Base-by-base conservation (phyloP, 257 asterid genomes). In the Petrea volubilis region DNA sequence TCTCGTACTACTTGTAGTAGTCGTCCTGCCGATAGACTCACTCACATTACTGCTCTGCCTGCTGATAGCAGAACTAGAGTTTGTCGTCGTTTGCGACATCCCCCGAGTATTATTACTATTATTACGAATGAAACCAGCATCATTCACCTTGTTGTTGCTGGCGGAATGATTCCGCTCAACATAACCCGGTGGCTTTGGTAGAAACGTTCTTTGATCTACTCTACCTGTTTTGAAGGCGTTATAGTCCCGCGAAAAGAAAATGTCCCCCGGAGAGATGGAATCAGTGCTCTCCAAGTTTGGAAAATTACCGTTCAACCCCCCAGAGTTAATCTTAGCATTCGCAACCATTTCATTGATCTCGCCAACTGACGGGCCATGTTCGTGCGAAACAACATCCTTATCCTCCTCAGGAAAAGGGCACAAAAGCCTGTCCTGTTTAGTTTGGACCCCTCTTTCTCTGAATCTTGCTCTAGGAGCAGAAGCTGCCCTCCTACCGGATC, bases 301-400 rank as follows among this genome's bases (percentile, higher is more conserved):
- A 67, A 23, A 76, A 29, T 53, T 28, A 34, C 52, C 76, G 38
- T 68, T 62, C 43, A 63, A 43, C 7, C 68, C 81, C 57, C 68
- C 73, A 7, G 85, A 78, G 9, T 12, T 38, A 68, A 85, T 53
- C 76, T 78, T 87, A 17, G 84, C 89, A 46, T 83, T 78, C 0
- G 90, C 93, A 18, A 86, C 80, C 71, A 86, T 90, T 82, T 86
- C 95, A 29, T 88, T 88, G 77, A 88, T 83, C 79, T 90, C 88
- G 7, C 95, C 91, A 1, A 82, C 89, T 0, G 88, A 74, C 11
- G 89, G 86, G 33, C 56, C 77, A 44, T 68, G 70, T n/a, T 71
- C 78, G 43, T 79, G 68, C 6, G 24, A 31, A 74, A 12, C 9
- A 5, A 38, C 63, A 34, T 75, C 85, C 33, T 40, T 78, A 20